Conservation (phyloP, 176 grass and related monocot genomes). For the Phoenix roebelenii region DNA sequence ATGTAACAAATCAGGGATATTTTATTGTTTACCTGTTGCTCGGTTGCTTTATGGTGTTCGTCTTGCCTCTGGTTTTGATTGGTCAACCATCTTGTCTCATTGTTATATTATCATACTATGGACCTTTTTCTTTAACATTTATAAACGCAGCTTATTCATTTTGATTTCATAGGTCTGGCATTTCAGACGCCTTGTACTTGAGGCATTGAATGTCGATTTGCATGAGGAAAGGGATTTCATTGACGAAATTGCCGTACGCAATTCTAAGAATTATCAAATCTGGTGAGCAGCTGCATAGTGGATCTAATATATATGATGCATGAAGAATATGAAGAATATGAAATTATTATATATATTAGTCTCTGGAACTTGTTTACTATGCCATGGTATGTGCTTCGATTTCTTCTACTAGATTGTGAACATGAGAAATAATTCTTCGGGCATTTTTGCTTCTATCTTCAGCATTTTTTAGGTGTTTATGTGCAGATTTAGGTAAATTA, state of each 20-base stretch:
- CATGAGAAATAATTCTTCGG: too few relatives aligned
- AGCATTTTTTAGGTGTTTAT: neutral
- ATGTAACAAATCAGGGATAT: too few relatives aligned
- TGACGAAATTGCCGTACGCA: constrained; percentile 38
- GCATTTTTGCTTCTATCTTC: neutral
- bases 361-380: too few relatives aligned
- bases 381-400: too few relatives aligned
- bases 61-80: too few relatives aligned
- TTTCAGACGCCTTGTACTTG: constrained; percentile 89
- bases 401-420: too few relatives aligned
- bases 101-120: neutral
- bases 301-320: neutral
- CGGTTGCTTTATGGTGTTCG: too few relatives aligned
- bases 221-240: constrained; percentile 64
- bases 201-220: constrained; percentile 56
- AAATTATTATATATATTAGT: too few relatives aligned
- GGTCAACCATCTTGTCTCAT: too few relatives aligned
- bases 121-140: neutral
- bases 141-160: neutral
- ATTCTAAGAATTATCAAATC: constrained; percentile 91
- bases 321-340: constrained; percentile 9
- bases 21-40: too few relatives aligned
- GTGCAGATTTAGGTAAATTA: neutral
- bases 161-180: constrained; percentile 66
- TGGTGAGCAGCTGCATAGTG: constrained; percentile 41